Percentiles rank a stretch among this genome's conserved stretches.
Evolutionary conservation across 75 land plant species (phyloP).

Genomic region (Sequoiadendron giganteum): DNA sequence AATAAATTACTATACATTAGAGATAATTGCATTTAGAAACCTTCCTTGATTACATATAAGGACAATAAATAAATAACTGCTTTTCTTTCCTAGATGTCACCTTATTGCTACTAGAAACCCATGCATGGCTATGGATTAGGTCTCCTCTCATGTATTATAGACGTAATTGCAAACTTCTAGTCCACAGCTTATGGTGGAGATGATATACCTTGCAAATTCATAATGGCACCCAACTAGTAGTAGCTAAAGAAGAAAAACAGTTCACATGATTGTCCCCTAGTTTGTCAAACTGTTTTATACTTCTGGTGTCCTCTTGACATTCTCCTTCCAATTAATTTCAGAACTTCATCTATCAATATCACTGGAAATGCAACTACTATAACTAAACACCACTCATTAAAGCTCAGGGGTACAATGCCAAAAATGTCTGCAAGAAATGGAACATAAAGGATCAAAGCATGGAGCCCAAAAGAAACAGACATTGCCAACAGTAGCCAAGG

Average conservation of each 20-base stretch:
- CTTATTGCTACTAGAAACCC: not conserved
- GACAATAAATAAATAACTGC: not conserved
- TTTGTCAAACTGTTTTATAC: slow-evolving; percentile 40
- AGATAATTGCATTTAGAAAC: no score
- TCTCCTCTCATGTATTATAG: not conserved
- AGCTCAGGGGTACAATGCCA: slow-evolving; percentile 77
- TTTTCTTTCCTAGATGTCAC: not conserved
- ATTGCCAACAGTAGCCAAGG: slow-evolving; percentile 93
- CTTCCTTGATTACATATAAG: not conserved
- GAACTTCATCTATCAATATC: slow-evolving; percentile 74
- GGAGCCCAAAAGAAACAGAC: slow-evolving; percentile 73
- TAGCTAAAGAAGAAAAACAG: not conserved
- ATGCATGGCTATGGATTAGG: not conserved
- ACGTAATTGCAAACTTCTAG: not conserved
- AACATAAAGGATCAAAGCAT: slow-evolving; percentile 73
- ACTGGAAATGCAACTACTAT: slow-evolving; percentile 76
- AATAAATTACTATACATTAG: no score
- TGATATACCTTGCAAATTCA: not conserved
- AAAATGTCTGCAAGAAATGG: slow-evolving; percentile 82
- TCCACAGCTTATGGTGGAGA: not conserved
- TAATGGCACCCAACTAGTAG: not conserved
- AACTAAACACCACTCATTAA: slow-evolving; percentile 87
- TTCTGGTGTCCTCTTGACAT: slow-evolving; percentile 23
- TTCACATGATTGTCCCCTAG: not conserved
- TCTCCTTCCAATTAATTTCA: slow-evolving; percentile 69